phyloP scores from a whole-genome alignment of 1,139 yeast genomes.

The Zygoascus sp. region DNA sequence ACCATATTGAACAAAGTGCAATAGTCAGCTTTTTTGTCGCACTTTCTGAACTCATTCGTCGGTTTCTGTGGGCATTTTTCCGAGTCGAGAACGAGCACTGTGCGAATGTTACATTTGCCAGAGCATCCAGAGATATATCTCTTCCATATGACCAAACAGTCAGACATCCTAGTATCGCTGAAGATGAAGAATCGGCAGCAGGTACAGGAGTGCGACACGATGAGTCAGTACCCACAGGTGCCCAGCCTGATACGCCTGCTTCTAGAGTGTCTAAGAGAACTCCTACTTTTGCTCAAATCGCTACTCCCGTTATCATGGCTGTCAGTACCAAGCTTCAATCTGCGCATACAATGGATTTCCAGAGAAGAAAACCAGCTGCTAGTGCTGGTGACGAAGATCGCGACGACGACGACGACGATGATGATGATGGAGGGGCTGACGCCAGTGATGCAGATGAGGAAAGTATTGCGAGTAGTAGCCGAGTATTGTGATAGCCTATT shows the following conservation, averaged over 20 bases:
- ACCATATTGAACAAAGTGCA: constrained; percentile 83
- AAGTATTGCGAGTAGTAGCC: neutral
- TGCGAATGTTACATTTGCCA: constrained; percentile 74
- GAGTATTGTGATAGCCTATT: too few relatives aligned
- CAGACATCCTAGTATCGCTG: neutral
- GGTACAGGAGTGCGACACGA: neutral
- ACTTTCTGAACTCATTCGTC: constrained; percentile 69
- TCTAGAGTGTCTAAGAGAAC: constrained; percentile 9
- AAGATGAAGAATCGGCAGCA: constrained; percentile 11
- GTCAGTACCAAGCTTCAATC: constrained; percentile 61
- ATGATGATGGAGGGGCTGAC: constrained; percentile 13
- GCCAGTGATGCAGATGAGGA: constrained; percentile 4
- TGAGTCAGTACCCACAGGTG: neutral
- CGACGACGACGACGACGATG: constrained; percentile 23
- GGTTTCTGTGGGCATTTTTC: constrained; percentile 85
- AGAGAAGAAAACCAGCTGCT: constrained; percentile 48
- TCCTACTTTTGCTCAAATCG: constrained; percentile 23
- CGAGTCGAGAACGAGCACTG: constrained; percentile 96
- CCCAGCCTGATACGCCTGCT: neutral
- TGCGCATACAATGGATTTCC: constrained; percentile 90
- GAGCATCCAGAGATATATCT: constrained; percentile 84
- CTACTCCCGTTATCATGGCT: constrained; percentile 41
- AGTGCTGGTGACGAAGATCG: constrained; percentile 35
- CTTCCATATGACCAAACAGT: constrained; percentile 53
- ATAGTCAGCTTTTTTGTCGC: constrained; percentile 84